These are phyloP conservation scores for Wakefieldia striispora DNA, from an alignment of 768 basidiomycete species.

Conservation along the genomic window DNA sequence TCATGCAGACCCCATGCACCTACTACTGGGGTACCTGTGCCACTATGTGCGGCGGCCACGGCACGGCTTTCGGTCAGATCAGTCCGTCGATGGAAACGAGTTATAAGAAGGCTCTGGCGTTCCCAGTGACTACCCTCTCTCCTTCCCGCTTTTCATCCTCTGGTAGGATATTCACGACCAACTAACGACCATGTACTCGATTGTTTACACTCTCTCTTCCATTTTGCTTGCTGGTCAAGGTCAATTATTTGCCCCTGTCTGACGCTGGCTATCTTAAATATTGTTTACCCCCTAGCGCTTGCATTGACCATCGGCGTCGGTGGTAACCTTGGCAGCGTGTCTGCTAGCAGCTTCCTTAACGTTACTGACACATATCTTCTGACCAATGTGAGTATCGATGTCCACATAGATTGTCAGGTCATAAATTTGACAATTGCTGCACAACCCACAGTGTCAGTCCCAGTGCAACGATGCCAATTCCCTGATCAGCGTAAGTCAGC, in stretches of 20 bases:
- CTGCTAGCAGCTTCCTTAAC: constrained; percentile 44
- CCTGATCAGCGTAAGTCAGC: constrained; percentile 25
- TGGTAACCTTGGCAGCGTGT: constrained; percentile 34
- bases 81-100: no score
- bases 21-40: not conserved
- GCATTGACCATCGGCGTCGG: constrained; percentile 51
- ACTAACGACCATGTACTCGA: constrained; percentile 26
- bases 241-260: constrained; percentile 17
- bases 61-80: no score
- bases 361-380: constrained; percentile 34
- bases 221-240: constrained; percentile 59
- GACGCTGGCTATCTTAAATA: not conserved
- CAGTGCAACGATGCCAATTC: constrained; percentile 27
- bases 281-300: constrained; percentile 27
- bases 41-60: no score
- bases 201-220: constrained; percentile 27
- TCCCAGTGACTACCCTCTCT: constrained; percentile 15
- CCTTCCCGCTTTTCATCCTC: constrained; percentile 20
- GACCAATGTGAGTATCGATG: constrained; percentile 24
- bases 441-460: constrained; percentile 21
- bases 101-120: not conserved
- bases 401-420: not conserved
- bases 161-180: constrained; percentile 31
- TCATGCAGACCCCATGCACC: constrained; percentile 9
- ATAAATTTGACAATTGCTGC: not conserved